Evolutionary conservation across 2,329 filamentous ascomycete species (phyloP).

Genomic region (Aureobasidium melanogenum): DNA sequence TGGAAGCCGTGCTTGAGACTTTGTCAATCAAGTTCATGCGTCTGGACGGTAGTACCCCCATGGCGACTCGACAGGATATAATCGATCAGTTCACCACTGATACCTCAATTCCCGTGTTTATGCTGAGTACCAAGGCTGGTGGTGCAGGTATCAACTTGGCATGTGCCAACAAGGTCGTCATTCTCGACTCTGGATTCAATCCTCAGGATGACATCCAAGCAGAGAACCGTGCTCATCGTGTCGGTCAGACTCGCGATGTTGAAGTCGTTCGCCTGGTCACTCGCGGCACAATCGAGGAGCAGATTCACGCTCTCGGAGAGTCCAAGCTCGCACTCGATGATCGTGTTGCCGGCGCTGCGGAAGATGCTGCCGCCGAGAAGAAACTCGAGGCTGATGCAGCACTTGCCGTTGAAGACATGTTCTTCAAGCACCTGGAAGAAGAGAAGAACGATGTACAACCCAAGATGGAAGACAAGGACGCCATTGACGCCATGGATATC

Average conservation of each 20-base stretch:
- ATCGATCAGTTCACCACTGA: conserved; percentile 81
- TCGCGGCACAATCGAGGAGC: conserved; percentile 76
- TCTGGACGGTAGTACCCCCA: conserved; percentile 77
- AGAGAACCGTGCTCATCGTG: conserved; percentile 90
- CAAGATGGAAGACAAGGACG: conserved; percentile 11
- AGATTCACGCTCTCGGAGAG: conserved; percentile 82
- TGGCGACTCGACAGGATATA: conserved; percentile 73
- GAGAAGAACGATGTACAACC: not conserved
- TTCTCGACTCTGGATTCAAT: conserved; percentile 96
- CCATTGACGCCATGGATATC: conserved; percentile 6
- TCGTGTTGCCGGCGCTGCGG: conserved; percentile 51
- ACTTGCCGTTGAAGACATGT: conserved; percentile 32
- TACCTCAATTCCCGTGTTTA: conserved; percentile 72
- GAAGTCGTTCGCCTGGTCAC: conserved; percentile 84
- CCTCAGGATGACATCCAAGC: conserved; percentile 98
- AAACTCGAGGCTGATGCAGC: conserved; percentile 36
- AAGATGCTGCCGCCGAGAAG: conserved; percentile 24
- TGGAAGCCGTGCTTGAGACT: conserved; percentile 70
- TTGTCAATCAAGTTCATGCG: conserved; percentile 68
- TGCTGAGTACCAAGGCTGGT: conserved; percentile 86
- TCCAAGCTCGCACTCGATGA: conserved; percentile 88
- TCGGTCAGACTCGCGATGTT: conserved; percentile 83
- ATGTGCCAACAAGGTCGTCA: conserved; percentile 92
- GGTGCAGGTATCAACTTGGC: conserved; percentile 97
- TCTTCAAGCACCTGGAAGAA: conserved; percentile 20